phyloP scores from a whole-genome alignment of 257 asterid genomes.

The Paulownia fortunei region DNA sequence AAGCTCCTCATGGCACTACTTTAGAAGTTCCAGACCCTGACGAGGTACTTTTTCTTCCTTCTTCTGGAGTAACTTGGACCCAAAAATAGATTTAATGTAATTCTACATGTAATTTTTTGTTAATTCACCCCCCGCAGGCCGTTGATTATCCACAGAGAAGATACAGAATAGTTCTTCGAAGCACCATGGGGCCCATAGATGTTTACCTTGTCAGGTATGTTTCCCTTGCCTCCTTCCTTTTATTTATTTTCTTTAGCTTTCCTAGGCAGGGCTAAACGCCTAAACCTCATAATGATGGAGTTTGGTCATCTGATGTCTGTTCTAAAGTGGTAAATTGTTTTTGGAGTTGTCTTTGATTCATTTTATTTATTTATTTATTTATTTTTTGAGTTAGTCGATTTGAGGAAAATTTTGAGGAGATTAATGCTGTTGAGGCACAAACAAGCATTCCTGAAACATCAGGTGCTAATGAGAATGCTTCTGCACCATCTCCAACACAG shows the following conservation, averaged over 20 bases:
- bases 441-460: constrained; percentile 64
- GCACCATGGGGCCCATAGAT: constrained; percentile 93
- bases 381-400: constrained; percentile 57
- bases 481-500: constrained; percentile 43
- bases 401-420: constrained; percentile 81
- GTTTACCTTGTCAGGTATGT: constrained; percentile 89
- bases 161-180: constrained; percentile 77
- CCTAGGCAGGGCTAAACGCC: not conserved
- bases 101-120: not conserved
- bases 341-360: constrained; percentile 7
- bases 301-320: constrained; percentile 9
- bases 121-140: constrained; percentile 55
- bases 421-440: constrained; percentile 54
- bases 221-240: constrained; percentile 8
- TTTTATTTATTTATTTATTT: not conserved
- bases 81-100: not conserved
- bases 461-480: constrained; percentile 47
- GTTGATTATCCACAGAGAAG: constrained; percentile 94
- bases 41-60: constrained; percentile 58
- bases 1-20: constrained; percentile 98
- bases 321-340: constrained; percentile 11
- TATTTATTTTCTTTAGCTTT: constrained; percentile 3
- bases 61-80: constrained; percentile 13
- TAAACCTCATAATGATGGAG: constrained; percentile 2
- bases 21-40: constrained; percentile 97